These are phyloP conservation scores for Aspergillus sp. DNA, from an alignment of 2,329 filamentous ascomycete species.

Conservation along the genomic window DNA sequence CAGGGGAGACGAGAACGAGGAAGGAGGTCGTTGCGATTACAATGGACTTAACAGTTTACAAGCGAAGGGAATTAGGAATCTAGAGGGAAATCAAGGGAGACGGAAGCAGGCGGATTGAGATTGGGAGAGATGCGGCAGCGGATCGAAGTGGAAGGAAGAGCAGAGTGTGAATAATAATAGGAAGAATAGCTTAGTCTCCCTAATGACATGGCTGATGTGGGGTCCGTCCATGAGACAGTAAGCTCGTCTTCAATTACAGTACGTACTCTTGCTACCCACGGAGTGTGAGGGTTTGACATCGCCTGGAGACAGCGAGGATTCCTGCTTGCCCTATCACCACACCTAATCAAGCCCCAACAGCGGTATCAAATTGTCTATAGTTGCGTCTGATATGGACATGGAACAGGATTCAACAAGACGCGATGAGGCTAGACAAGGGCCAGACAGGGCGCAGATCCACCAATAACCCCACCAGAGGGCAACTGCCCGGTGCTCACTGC, in stretches of 20 bases:
- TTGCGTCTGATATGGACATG: background rate
- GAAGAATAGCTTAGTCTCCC: background rate
- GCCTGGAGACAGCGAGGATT: conserved; percentile 3
- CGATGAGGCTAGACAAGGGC: background rate
- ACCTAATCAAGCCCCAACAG: background rate
- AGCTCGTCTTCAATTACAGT: background rate
- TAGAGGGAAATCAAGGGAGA: background rate
- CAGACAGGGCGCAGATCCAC: conserved; percentile 1
- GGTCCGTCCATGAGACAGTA: background rate
- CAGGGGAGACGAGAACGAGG: background rate
- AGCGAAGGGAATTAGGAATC: background rate
- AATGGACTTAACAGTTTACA: background rate
- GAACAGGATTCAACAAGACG: background rate
- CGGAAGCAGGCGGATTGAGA: background rate
- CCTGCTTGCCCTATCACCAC: background rate
- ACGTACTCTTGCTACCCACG: background rate
- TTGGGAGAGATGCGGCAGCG: background rate
- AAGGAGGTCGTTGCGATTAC: background rate
- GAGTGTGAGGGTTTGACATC: background rate
- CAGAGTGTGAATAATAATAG: background rate
- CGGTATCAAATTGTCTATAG: background rate
- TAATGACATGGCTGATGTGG: background rate
- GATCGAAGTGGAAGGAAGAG: conserved; percentile 3
- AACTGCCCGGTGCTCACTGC: background rate
- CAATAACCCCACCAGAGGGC: background rate